Conservation (phyloP, 129 eudicot genomes). For the Flaveria linearis region DNA sequence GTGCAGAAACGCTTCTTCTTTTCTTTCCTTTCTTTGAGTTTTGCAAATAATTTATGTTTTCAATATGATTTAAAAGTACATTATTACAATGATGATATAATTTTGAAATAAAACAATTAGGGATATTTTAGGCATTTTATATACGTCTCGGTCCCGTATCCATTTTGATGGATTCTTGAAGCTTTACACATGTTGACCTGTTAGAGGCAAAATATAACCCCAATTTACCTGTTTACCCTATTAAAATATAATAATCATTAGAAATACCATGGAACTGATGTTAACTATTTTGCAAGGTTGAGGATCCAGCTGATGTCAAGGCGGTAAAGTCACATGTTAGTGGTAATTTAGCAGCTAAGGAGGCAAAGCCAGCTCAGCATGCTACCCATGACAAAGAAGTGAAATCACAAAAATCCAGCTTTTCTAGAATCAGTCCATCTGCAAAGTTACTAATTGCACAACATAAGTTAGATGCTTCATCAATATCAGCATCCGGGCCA, state of each 20-base stretch:
- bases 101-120: background rate
- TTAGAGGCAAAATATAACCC: background rate
- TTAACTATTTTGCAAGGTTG: slow-evolving; percentile 66
- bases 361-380: slow-evolving; percentile 47
- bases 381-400: slow-evolving; percentile 36
- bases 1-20: background rate
- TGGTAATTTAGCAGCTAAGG: slow-evolving; percentile 48
- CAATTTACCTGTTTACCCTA: background rate
- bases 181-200: background rate
- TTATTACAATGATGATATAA: background rate
- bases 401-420: slow-evolving; percentile 45
- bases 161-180: too few species aligned
- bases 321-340: slow-evolving; percentile 50
- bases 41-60: background rate
- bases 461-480: slow-evolving; percentile 79
- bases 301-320: slow-evolving; percentile 81
- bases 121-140: background rate
- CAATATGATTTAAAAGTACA: background rate
- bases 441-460: slow-evolving; percentile 78
- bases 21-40: background rate
- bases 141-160: too few species aligned
- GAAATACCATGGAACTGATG: slow-evolving; percentile 1
- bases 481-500: slow-evolving; percentile 74
- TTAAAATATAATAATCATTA: background rate
- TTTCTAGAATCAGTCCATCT: slow-evolving; percentile 87